Conservation (phyloP, 139 green algal genomes). For the Coelastrella sp. region DNA sequence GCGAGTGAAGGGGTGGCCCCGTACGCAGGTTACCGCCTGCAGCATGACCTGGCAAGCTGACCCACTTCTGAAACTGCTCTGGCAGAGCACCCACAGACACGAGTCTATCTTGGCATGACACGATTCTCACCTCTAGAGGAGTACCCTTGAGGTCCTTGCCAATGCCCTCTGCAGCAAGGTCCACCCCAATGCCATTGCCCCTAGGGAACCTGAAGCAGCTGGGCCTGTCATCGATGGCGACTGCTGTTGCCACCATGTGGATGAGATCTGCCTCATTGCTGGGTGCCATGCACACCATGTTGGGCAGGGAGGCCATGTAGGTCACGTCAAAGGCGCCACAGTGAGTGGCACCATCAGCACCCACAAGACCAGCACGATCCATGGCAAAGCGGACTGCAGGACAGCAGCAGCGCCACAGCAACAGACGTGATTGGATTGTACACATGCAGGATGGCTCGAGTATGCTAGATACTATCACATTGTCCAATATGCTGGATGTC, state of each 20-base stretch:
- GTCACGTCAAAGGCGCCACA: constrained; percentile 95
- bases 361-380: constrained; percentile 97
- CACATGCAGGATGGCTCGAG: no score
- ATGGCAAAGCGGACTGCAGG: constrained; percentile 96
- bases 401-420: neutral
- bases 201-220: constrained; percentile 95
- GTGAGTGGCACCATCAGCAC: constrained; percentile 98
- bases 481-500: no score
- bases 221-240: constrained; percentile 95
- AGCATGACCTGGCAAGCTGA: no score
- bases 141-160: constrained; percentile 89
- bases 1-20: no score
- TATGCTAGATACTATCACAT: no score
- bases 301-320: constrained; percentile 97
- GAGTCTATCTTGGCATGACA: no score
- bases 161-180: constrained; percentile 85
- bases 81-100: no score
- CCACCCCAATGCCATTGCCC: constrained; percentile 95
- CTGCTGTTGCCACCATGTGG: constrained; percentile 95
- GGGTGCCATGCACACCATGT: constrained; percentile 98
- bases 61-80: no score
- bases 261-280: constrained; percentile 96
- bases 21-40: no score
- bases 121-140: constrained; percentile 74
- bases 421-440: no score